Evolutionary conservation across 164 flowering plant species (phyloP).

Genomic region (Echeveria elegans): DNA sequence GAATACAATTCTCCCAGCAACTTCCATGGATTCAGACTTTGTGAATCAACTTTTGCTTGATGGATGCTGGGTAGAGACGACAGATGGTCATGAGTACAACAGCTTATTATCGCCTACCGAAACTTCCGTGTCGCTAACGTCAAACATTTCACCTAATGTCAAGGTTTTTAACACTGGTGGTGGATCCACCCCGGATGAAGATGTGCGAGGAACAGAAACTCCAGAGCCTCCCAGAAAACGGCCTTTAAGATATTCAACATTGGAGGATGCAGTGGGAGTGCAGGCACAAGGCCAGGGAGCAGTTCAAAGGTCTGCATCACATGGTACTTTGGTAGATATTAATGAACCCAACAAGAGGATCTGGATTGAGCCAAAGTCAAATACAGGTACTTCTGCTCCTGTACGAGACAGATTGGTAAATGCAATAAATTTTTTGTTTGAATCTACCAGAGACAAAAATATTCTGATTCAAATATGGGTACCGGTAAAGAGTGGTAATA

Average conservation of each 20-base stretch:
- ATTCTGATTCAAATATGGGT: slow-evolving; percentile 79
- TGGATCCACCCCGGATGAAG: slow-evolving; percentile 10
- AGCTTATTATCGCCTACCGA: slow-evolving; percentile 15
- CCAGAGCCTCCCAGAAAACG: slow-evolving; percentile 9
- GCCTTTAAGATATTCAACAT: slow-evolving; percentile 7
- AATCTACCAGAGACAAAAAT: slow-evolving; percentile 33
- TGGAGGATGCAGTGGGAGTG: slow-evolving; percentile 12
- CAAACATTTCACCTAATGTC: slow-evolving; percentile 8
- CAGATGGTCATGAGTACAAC: slow-evolving; percentile 17
- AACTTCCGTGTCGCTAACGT: slow-evolving; percentile 9
- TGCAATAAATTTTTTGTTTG: slow-evolving; percentile 37
- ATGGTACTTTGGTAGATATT: background rate
- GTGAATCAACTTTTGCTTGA: slow-evolving; percentile 40
- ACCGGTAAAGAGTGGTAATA: slow-evolving; percentile 43
- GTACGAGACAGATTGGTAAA: slow-evolving; percentile 47
- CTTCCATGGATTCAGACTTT: slow-evolving; percentile 28
- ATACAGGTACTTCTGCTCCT: slow-evolving; percentile 28
- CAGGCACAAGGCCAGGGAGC: slow-evolving; percentile 15
- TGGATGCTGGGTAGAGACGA: slow-evolving; percentile 45
- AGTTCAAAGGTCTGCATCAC: background rate
- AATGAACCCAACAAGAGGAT: slow-evolving; percentile 12
- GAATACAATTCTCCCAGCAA: slow-evolving; percentile 14
- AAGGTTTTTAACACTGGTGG: slow-evolving; percentile 8
- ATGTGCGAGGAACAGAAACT: slow-evolving; percentile 10
- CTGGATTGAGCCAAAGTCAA: slow-evolving; percentile 33